These are phyloP conservation scores for Tricholoma sp. DNA, from an alignment of 768 basidiomycete species.

Conservation along the genomic window DNA sequence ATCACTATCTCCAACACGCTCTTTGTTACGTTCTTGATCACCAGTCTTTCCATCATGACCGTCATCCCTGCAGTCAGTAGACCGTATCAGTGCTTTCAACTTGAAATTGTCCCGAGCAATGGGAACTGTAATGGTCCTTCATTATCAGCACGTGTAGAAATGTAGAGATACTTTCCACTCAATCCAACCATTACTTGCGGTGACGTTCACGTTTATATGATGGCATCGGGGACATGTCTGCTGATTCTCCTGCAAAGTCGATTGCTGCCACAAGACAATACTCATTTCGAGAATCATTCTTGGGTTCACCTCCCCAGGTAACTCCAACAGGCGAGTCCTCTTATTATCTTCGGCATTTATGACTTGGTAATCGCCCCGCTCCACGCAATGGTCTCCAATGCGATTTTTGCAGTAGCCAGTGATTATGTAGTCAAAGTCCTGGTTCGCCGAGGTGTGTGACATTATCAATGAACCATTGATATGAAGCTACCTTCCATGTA, in stretches of 20 bases:
- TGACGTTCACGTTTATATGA: background rate
- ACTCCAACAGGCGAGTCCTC: background rate
- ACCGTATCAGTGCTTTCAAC: background rate
- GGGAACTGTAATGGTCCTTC: background rate
- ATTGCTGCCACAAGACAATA: background rate
- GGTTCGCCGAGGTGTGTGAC: background rate
- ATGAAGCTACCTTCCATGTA: background rate
- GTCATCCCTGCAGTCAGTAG: no score
- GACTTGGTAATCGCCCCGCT: background rate
- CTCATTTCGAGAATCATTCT: background rate
- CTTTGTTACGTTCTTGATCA: no score
- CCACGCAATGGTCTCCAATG: background rate
- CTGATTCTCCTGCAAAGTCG: background rate
- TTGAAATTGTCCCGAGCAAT: background rate
- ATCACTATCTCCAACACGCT: background rate
- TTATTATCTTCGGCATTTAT: background rate
- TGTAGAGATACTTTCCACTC: background rate
- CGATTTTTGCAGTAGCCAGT: background rate
- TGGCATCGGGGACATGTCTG: background rate
- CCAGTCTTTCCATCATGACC: no score
- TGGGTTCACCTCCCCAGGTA: background rate
- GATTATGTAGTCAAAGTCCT: background rate
- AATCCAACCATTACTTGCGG: background rate
- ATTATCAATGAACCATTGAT: background rate
- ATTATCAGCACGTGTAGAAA: background rate